Evolutionary conservation across 2,329 filamentous ascomycete species (phyloP).

Genomic region (Beauveria sp.): DNA sequence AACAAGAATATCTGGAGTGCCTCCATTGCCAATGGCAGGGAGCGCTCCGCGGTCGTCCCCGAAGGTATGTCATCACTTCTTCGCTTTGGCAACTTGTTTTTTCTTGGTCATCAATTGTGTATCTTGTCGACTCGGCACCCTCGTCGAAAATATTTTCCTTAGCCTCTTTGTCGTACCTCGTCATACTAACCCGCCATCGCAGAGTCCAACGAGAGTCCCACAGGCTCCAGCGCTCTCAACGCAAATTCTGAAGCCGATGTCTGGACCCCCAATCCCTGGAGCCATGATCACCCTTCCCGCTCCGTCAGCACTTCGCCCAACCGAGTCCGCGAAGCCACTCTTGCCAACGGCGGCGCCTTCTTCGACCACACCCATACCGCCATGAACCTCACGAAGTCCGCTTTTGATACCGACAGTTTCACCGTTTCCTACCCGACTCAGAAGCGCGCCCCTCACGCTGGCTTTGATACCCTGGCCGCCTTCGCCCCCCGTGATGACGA

Average conservation of each 20-base stretch:
- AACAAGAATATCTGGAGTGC: conserved; percentile 33
- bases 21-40: conserved; percentile 34
- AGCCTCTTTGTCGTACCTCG: background rate
- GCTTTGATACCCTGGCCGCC: conserved; percentile 28
- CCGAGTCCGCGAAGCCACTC: conserved; percentile 41
- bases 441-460: conserved; percentile 28
- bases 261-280: conserved; percentile 56
- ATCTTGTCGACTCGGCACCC: background rate
- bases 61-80: conserved; percentile 35
- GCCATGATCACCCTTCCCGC: conserved; percentile 34
- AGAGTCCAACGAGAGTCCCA: conserved; percentile 37
- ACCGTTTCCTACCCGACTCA: conserved; percentile 19
- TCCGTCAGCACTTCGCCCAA: conserved; percentile 53
- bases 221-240: conserved; percentile 62
- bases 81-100: background rate
- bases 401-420: conserved; percentile 21
- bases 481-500: conserved; percentile 41
- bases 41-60: conserved; percentile 30
- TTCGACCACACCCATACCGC: conserved; percentile 38
- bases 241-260: conserved; percentile 61
- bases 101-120: background rate
- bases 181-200: background rate
- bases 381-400: conserved; percentile 31
- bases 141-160: background rate
- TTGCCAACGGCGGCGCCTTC: conserved; percentile 36